Evolutionary conservation across 345 rosid genomes (phyloP), one percentile per base, ranked within the genome.

Genomic region (Microcos paniculata): DNA sequence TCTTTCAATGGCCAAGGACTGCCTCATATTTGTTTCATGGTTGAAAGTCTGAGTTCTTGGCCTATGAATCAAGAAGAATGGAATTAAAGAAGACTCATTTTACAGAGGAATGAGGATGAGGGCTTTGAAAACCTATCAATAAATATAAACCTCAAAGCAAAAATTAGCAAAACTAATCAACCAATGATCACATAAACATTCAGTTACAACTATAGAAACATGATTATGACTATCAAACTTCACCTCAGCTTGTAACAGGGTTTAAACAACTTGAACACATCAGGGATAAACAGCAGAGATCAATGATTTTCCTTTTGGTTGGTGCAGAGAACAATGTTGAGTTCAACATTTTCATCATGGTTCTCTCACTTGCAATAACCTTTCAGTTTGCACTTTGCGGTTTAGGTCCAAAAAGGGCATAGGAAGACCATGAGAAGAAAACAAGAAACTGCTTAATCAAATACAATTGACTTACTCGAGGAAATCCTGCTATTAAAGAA

Each of bases 401-500:
- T 67, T 61, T 61, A 61, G 46, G 30, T 10, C 8, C 0, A 21
- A 66, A 46, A 46, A 46, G 56, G 3, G 71, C 71, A 67, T 4
- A 1, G 35, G 26, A 67, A 67, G 35, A 67, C 24, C 33, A 28
- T 2, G 5, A 14, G 30, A 63, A 63, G 28, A 63, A 63, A 63
- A 67, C 45, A 11, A 46, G 23, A 67, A 24, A 67, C 3, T 31
- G 19, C 19, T 31, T 8, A 9, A 57, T 58, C 15, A 38, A 58
- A 31, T 61, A 58, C 35, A 43, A 55, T 71, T 75, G 58, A 74
- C 89, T 84, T 84, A 88, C 91, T 33, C 87, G 82, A 38, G 80
- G 86, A 76, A 88, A 88, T 73, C 85, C 79, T 6, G 91, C 91
- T 71, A 88, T 84, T 76, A 88, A 76, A 63, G 82, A 71, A 76